Conservation (phyloP, 441 rosid genomes). For the Erodium chrysanthum region DNA sequence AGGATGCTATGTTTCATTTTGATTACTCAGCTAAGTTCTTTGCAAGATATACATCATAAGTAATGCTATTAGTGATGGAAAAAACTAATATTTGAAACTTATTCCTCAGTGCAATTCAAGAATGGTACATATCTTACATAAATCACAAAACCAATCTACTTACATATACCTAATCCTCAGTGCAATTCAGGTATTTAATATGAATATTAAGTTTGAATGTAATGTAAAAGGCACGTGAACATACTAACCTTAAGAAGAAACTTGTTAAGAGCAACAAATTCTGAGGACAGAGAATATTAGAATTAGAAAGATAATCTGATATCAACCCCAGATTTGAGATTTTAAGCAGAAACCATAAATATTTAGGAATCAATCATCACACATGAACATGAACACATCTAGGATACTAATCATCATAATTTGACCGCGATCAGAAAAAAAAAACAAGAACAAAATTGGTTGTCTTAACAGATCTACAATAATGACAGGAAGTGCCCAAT, state of each 20-base stretch:
- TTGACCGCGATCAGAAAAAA: background rate
- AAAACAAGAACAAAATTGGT: background rate
- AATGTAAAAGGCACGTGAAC: background rate
- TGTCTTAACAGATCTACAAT: background rate
- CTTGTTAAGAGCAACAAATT: slow-evolving; percentile 54
- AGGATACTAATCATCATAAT: background rate
- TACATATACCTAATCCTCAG: background rate
- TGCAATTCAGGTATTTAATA: too few relatives aligned
- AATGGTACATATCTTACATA: too few relatives aligned
- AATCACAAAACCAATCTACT: too few relatives aligned
- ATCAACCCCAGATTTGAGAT: background rate
- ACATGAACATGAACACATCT: background rate
- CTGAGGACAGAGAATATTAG: slow-evolving; percentile 24
- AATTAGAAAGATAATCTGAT: background rate
- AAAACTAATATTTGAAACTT: too few relatives aligned
- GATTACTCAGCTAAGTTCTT: too few relatives aligned
- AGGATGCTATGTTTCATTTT: too few relatives aligned
- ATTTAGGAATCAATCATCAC: background rate
- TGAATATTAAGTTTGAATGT: background rate
- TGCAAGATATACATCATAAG: too few relatives aligned
- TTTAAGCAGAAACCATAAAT: background rate
- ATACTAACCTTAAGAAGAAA: slow-evolving; percentile 49
- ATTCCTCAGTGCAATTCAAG: too few relatives aligned
- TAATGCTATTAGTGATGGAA: too few relatives aligned
- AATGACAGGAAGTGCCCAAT: background rate